phyloP scores from a whole-genome alignment of 345 rosid genomes.

The Arabis hirsuta region DNA sequence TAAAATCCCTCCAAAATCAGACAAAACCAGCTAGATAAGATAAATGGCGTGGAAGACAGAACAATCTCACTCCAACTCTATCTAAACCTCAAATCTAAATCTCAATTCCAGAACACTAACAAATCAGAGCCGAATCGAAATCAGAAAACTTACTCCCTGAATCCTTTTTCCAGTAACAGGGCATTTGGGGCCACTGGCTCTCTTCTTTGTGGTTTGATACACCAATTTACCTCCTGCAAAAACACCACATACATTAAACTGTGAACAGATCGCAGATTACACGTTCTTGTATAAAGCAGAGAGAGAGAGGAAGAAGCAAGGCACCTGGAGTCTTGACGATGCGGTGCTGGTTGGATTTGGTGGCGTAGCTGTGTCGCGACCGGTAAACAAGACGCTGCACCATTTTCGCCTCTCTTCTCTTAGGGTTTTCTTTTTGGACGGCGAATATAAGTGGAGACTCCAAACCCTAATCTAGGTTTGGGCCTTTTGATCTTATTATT shows the following conservation, averaged over 20 bases:
- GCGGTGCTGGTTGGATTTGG: constrained; percentile 74
- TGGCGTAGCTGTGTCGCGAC: constrained; percentile 76
- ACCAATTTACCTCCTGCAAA: constrained; percentile 72
- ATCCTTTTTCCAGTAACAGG: constrained; percentile 81
- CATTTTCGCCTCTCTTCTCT: constrained; percentile 50
- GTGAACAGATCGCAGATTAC: not conserved
- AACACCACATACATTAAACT: not conserved
- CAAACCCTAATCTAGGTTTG: constrained; percentile 29
- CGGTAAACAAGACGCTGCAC: constrained; percentile 71
- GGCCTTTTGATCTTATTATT: constrained; percentile 12
- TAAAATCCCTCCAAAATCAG: not conserved
- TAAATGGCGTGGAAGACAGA: not conserved
- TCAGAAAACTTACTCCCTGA: constrained; percentile 60
- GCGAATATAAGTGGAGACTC: constrained; percentile 15
- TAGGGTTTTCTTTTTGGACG: constrained; percentile 14
- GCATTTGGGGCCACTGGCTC: constrained; percentile 73
- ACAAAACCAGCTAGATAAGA: not conserved
- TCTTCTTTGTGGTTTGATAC: constrained; percentile 76
- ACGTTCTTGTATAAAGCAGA: not conserved
- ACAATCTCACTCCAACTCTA: not conserved
- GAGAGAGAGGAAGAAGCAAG: not conserved
- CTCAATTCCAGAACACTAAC: not conserved
- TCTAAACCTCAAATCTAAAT: too few relatives aligned
- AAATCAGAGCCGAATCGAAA: not conserved
- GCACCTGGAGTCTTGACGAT: constrained; percentile 66